Evolutionary conservation across 2,329 filamentous ascomycete genomes (phyloP).

Genomic region (Aureobasidium sp.): DNA sequence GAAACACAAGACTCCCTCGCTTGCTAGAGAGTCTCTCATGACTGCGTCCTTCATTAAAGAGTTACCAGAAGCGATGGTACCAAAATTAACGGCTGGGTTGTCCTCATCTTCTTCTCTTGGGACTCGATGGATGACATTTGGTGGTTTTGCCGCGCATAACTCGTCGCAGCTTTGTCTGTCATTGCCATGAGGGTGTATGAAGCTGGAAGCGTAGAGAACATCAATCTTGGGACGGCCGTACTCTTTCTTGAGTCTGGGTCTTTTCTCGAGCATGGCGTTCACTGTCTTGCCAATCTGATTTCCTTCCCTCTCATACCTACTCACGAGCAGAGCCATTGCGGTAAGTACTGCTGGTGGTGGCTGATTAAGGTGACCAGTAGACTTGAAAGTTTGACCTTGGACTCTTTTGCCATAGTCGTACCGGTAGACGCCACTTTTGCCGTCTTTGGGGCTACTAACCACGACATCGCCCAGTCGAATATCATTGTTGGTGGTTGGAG

Average conservation of each 20-base stretch:
- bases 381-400: neutral
- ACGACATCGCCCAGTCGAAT: conserved; percentile 34
- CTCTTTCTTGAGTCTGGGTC: conserved; percentile 31
- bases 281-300: neutral
- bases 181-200: conserved; percentile 22
- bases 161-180: conserved; percentile 12
- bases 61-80: conserved; percentile 44
- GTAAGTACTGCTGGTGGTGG: neutral
- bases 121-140: neutral
- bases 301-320: neutral
- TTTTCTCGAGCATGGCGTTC: conserved; percentile 27
- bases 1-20: conserved; percentile 23
- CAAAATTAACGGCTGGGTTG: conserved; percentile 38
- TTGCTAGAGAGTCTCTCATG: conserved; percentile 13
- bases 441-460: conserved; percentile 27
- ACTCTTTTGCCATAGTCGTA: conserved; percentile 30
- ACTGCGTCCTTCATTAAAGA: conserved; percentile 23
- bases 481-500: conserved; percentile 28
- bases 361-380: neutral
- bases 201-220: conserved; percentile 30
- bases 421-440: conserved; percentile 29
- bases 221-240: conserved; percentile 32
- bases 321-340: neutral
- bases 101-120: neutral
- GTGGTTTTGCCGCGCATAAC: neutral